Conservation (phyloP, 208 protist genomes). For the Phytomonas sp. region DNA sequence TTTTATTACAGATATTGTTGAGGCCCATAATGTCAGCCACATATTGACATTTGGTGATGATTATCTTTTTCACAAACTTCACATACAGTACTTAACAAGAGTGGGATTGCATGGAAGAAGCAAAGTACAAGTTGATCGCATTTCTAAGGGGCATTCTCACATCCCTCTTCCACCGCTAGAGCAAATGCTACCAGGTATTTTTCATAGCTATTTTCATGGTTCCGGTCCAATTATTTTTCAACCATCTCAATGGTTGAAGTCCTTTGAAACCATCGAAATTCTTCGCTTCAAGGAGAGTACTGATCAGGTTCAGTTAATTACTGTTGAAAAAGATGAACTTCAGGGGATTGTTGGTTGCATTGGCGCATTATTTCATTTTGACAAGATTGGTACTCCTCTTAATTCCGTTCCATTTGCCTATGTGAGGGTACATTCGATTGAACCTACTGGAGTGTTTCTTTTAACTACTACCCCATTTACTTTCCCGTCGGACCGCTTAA, state of each 20-base stretch:
- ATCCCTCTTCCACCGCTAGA: constrained; percentile 18
- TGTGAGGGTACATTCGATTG: constrained; percentile 55
- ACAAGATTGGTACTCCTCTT: constrained; percentile 31
- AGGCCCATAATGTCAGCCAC: constrained; percentile 51
- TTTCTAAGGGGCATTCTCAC: constrained; percentile 40
- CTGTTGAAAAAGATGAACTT: constrained; percentile 48
- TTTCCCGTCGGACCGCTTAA: constrained; percentile 58
- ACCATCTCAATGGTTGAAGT: constrained; percentile 55
- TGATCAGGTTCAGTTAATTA: constrained; percentile 32
- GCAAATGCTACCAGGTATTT: constrained; percentile 24
- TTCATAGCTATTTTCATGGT: constrained; percentile 69
- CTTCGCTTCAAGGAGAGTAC: constrained; percentile 57
- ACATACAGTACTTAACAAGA: constrained; percentile 10
- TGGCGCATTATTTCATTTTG: constrained; percentile 44
- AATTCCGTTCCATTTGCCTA: constrained; percentile 47
- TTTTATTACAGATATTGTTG: constrained; percentile 54
- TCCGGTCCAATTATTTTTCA: constrained; percentile 46
- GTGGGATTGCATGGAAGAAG: not conserved
- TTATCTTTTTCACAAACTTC: constrained; percentile 57
- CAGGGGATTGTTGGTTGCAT: constrained; percentile 69
- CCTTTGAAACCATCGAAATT: constrained; percentile 54
- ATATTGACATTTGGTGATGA: constrained; percentile 72
- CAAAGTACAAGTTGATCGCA: constrained; percentile 42
- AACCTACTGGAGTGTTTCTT: constrained; percentile 58
- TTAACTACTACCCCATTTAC: constrained; percentile 69